Percentiles rank a stretch among this genome's conserved stretches.
Conservation (phyloP, 805 yeast species). For the Ogataea philodendri region DNA sequence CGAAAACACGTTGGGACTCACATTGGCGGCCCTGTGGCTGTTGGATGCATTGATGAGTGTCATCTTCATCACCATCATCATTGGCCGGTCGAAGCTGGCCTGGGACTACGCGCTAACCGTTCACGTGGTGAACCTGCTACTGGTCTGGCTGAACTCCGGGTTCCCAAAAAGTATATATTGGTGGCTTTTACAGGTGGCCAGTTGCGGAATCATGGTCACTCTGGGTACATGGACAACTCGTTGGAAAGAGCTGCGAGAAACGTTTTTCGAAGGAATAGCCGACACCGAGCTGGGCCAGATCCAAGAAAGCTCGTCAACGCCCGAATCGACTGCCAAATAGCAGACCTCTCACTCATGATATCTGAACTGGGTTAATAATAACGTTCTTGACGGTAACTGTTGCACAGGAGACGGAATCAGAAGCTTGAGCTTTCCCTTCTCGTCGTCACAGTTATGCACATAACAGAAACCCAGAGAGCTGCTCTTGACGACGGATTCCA, state of each 20-base stretch:
- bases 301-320: conserved; percentile 9
- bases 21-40: conserved; percentile 74
- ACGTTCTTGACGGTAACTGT: conserved; percentile 68
- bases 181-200: conserved; percentile 78
- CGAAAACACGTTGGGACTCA: conserved; percentile 78
- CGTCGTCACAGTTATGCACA: conserved; percentile 60
- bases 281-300: conserved; percentile 52
- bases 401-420: conserved; percentile 84
- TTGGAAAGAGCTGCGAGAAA: conserved; percentile 86
- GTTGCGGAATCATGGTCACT: conserved; percentile 66
- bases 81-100: conserved; percentile 89
- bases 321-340: conserved; percentile 14
- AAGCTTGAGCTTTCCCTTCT: conserved; percentile 62
- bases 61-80: conserved; percentile 77
- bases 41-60: conserved; percentile 81
- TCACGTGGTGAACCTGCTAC: conserved; percentile 72
- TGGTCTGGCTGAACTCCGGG: conserved; percentile 62
- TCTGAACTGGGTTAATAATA: conserved; percentile 74
- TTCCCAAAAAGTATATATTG: conserved; percentile 74
- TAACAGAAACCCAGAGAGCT: conserved; percentile 75
- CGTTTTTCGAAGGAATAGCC: conserved; percentile 82
- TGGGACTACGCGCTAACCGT: conserved; percentile 97
- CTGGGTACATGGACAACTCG: conserved; percentile 88
- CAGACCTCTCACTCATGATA: conserved; percentile 63
- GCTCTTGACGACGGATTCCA: conserved; percentile 17